phyloP scores from a whole-genome alignment of 2,329 filamentous ascomycete species.

The Aspergillus latus region DNA sequence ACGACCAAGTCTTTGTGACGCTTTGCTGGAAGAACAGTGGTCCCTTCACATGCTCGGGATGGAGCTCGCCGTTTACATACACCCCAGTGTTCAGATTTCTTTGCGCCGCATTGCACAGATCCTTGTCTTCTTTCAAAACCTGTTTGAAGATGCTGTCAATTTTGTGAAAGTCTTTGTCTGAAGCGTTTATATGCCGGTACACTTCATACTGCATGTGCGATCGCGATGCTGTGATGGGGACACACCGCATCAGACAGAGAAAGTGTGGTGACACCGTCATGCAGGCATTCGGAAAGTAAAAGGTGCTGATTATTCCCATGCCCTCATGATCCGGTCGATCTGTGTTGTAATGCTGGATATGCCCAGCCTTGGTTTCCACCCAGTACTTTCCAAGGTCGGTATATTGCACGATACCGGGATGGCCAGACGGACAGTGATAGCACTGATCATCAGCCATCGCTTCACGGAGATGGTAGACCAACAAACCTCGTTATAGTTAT shows the following conservation, averaged over 20 bases:
- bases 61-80: constrained; percentile 61
- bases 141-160: constrained; percentile 62
- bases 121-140: constrained; percentile 64
- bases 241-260: constrained; percentile 64
- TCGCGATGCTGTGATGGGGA: constrained; percentile 54
- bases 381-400: constrained; percentile 57
- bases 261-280: constrained; percentile 49
- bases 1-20: constrained; percentile 51
- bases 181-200: constrained; percentile 60
- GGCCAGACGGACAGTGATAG: constrained; percentile 25
- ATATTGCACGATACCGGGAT: constrained; percentile 33
- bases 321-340: constrained; percentile 42
- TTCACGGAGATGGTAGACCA: no score
- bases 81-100: constrained; percentile 60
- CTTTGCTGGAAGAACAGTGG: constrained; percentile 57
- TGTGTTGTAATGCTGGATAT: constrained; percentile 41
- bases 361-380: constrained; percentile 48
- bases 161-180: constrained; percentile 56
- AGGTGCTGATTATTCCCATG: constrained; percentile 39
- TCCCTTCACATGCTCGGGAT: constrained; percentile 58
- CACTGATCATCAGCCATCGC: constrained; percentile 9
- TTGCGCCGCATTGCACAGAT: constrained; percentile 59
- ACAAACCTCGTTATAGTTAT: constrained; percentile 59
- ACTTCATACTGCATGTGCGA: constrained; percentile 64
- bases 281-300: constrained; percentile 37